Evolutionary conservation across 345 rosid genomes (phyloP).

Genomic region (Hypericum perforatum): DNA sequence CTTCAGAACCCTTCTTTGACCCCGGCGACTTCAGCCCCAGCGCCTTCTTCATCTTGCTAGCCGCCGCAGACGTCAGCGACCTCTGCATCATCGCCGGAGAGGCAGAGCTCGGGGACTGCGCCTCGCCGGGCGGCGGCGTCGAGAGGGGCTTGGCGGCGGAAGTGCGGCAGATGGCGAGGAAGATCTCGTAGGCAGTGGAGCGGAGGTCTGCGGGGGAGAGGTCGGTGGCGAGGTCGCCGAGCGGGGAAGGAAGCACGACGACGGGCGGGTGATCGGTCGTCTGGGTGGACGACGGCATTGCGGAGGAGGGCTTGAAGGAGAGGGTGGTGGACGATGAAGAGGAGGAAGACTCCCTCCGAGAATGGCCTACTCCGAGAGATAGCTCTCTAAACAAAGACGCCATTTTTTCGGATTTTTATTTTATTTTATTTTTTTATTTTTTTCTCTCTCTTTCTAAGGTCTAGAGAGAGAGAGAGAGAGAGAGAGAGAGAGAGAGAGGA

Average conservation of each 20-base stretch:
- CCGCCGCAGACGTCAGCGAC: slow-evolving; percentile 83
- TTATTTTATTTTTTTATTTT: no score
- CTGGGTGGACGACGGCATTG: slow-evolving; percentile 22
- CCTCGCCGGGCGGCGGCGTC: slow-evolving; percentile 29
- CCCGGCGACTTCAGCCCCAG: slow-evolving; percentile 76
- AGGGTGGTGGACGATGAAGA: slow-evolving; percentile 18
- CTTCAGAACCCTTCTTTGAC: slow-evolving; percentile 54
- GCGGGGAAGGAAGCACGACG: slow-evolving; percentile 68
- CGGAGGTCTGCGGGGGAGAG: slow-evolving; percentile 81
- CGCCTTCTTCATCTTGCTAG: slow-evolving; percentile 92
- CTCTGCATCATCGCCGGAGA: slow-evolving; percentile 55
- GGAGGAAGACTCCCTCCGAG: slow-evolving; percentile 63
- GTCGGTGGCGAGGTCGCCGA: slow-evolving; percentile 57
- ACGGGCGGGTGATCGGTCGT: slow-evolving; percentile 17
- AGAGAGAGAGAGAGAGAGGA: background rate
- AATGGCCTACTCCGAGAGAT: slow-evolving; percentile 51
- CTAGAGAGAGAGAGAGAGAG: slow-evolving; percentile 8
- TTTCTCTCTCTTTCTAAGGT: background rate
- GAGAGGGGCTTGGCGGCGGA: slow-evolving; percentile 64
- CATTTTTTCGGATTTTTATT: slow-evolving; percentile 39
- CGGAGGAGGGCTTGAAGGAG: slow-evolving; percentile 2
- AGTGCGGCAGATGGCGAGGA: slow-evolving; percentile 75
- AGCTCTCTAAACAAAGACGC: slow-evolving; percentile 95
- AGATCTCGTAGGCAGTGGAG: slow-evolving; percentile 82
- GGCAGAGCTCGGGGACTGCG: slow-evolving; percentile 31